Evolutionary conservation across 2,329 filamentous ascomycete species (phyloP).

Genomic region (Neurospora sp.): DNA sequence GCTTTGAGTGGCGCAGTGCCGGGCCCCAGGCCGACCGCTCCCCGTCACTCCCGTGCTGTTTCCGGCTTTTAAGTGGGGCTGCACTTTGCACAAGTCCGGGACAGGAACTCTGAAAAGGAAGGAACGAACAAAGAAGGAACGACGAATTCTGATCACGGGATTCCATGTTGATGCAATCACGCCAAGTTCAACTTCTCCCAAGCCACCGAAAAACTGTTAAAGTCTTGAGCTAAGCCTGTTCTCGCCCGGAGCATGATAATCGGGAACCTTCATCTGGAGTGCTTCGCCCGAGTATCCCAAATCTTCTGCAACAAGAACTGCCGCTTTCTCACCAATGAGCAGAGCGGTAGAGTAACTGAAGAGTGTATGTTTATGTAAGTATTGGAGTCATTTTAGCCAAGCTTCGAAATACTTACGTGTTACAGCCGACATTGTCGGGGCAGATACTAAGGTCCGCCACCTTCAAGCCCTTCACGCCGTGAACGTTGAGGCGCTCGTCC

Average conservation of each 20-base stretch:
- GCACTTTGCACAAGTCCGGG: too few species aligned
- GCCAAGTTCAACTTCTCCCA: background rate
- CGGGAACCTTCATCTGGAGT: conserved; percentile 66
- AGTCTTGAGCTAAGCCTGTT: conserved; percentile 29
- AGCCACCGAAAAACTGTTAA: too few species aligned
- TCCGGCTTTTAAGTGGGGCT: background rate
- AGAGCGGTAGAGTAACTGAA: conserved; percentile 57
- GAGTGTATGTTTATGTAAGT: conserved; percentile 3
- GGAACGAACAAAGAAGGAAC: background rate
- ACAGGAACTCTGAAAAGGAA: background rate
- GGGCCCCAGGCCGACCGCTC: background rate
- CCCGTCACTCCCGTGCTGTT: background rate
- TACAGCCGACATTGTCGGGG: conserved; percentile 67
- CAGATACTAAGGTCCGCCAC: conserved; percentile 68
- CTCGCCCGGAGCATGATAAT: conserved; percentile 48
- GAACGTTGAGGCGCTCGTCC: conserved; percentile 67
- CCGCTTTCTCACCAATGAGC: conserved; percentile 66
- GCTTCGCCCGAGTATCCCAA: conserved; percentile 62
- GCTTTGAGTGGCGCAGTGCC: background rate
- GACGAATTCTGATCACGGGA: background rate
- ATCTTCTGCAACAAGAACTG: conserved; percentile 60
- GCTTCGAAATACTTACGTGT: conserved; percentile 36
- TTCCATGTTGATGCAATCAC: background rate
- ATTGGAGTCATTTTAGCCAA: background rate
- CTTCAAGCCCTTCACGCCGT: conserved; percentile 68